Conservation (phyloP, 139 green algal species). For the Pseudopediastrum boryanum region DNA sequence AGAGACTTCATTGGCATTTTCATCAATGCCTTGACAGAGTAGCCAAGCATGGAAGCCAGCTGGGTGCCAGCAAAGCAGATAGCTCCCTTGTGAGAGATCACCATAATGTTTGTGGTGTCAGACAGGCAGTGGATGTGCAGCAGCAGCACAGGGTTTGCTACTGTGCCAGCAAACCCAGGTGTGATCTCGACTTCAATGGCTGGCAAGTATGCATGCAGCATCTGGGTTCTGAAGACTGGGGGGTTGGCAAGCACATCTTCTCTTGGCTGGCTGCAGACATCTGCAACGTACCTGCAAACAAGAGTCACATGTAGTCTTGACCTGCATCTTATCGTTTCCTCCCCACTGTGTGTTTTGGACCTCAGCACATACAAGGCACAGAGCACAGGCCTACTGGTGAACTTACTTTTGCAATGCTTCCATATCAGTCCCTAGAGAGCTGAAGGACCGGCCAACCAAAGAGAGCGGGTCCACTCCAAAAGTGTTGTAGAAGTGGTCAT, state of each 20-base stretch:
- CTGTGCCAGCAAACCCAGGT: slow-evolving; percentile 26
- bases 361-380: too few species aligned
- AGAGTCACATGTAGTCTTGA: too few species aligned
- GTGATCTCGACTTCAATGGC: slow-evolving; percentile 20
- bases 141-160: slow-evolving; percentile 33
- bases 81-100: slow-evolving; percentile 26
- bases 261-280: too few species aligned
- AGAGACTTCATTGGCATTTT: slow-evolving; percentile 41
- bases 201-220: slow-evolving; percentile 31
- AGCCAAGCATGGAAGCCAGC: slow-evolving; percentile 36
- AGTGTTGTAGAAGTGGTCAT: slow-evolving; percentile 19
- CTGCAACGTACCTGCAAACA: too few species aligned
- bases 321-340: too few species aligned
- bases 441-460: slow-evolving; percentile 8
- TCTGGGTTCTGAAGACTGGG: neutral
- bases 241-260: neutral
- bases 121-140: slow-evolving; percentile 9
- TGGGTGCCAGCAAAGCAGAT: slow-evolving; percentile 30
- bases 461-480: slow-evolving; percentile 8
- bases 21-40: slow-evolving; percentile 16
- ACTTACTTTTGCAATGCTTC: slow-evolving; percentile 13
- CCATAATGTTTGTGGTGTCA: slow-evolving; percentile 28
- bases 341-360: too few species aligned
- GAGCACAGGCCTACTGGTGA: too few species aligned
- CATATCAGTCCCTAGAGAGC: neutral